Percentiles rank a stretch among this genome's conserved stretches.
These are phyloP conservation scores for Ustanciosporium gigantosporum DNA, from an alignment of 1,284 basidiomycete species.

Conservation along the genomic window DNA sequence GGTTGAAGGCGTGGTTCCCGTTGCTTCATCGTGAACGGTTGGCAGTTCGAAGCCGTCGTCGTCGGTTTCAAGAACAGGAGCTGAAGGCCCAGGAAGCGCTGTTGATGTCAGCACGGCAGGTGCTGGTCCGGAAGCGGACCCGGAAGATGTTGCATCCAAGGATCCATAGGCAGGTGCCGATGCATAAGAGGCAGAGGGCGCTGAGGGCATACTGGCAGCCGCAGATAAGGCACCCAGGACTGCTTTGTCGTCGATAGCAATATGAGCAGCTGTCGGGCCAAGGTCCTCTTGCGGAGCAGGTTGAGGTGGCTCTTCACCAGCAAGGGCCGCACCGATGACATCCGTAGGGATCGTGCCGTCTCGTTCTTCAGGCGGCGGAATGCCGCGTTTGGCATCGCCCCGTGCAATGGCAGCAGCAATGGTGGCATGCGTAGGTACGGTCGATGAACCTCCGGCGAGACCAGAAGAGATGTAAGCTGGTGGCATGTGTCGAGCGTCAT, in stretches of 20 bases:
- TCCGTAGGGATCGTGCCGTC: conserved; percentile 13
- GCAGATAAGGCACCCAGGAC: conserved; percentile 34
- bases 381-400: conserved; percentile 34
- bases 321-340: conserved; percentile 17
- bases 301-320: background rate
- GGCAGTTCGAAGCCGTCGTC: conserved; percentile 43
- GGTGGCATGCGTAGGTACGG: background rate
- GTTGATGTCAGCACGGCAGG: background rate
- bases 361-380: conserved; percentile 23
- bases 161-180: conserved; percentile 28
- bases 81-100: conserved; percentile 16
- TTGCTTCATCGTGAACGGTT: background rate
- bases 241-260: conserved; percentile 51
- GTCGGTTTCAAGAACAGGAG: conserved; percentile 31
- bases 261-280: conserved; percentile 23
- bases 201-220: conserved; percentile 33
- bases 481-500: conserved; percentile 35
- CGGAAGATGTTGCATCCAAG: background rate
- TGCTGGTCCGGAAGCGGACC: background rate
- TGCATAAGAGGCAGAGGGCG: conserved; percentile 4
- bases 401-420: conserved; percentile 18
- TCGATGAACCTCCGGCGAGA: background rate
- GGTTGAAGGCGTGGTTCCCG: too few species aligned
- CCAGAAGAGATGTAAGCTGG: conserved; percentile 48
- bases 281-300: background rate